Conservation (phyloP, 495 filamentous ascomycete species). For the Hyaloscypha variabilis region DNA sequence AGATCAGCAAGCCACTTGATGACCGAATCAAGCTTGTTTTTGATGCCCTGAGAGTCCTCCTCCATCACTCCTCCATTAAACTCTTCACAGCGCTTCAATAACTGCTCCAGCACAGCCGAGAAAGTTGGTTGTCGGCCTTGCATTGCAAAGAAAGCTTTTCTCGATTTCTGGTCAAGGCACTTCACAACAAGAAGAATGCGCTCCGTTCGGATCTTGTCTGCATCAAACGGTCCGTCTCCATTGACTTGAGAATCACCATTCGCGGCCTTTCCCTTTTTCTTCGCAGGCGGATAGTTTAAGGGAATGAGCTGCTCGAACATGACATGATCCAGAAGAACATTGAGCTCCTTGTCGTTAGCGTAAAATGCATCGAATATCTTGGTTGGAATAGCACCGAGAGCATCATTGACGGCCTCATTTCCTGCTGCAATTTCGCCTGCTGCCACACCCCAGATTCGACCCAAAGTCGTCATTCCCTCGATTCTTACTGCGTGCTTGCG, state of each 20-base stretch:
- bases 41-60: slow-evolving; percentile 64
- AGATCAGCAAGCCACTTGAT: slow-evolving; percentile 71
- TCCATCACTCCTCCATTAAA: slow-evolving; percentile 88
- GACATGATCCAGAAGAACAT: slow-evolving; percentile 81
- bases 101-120: slow-evolving; percentile 68
- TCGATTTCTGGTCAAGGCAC: slow-evolving; percentile 76
- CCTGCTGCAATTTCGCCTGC: slow-evolving; percentile 83
- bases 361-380: slow-evolving; percentile 89
- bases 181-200: slow-evolving; percentile 80
- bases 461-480: slow-evolving; percentile 82
- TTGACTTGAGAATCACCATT: slow-evolving; percentile 62
- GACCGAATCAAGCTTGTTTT: slow-evolving; percentile 64
- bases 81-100: slow-evolving; percentile 78
- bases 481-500: slow-evolving; percentile 77
- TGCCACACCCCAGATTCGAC: slow-evolving; percentile 88
- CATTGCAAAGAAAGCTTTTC: slow-evolving; percentile 87
- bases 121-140: slow-evolving; percentile 73
- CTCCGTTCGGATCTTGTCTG: slow-evolving; percentile 83
- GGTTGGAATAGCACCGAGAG: slow-evolving; percentile 78
- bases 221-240: slow-evolving; percentile 56
- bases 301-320: slow-evolving; percentile 85
- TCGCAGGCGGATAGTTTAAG: slow-evolving; percentile 79
- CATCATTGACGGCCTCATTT: slow-evolving; percentile 70
- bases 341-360: slow-evolving; percentile 86
- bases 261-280: slow-evolving; percentile 58